Conservation (phyloP, 129 eudicot genomes). For the Flaveria sonorensis region DNA sequence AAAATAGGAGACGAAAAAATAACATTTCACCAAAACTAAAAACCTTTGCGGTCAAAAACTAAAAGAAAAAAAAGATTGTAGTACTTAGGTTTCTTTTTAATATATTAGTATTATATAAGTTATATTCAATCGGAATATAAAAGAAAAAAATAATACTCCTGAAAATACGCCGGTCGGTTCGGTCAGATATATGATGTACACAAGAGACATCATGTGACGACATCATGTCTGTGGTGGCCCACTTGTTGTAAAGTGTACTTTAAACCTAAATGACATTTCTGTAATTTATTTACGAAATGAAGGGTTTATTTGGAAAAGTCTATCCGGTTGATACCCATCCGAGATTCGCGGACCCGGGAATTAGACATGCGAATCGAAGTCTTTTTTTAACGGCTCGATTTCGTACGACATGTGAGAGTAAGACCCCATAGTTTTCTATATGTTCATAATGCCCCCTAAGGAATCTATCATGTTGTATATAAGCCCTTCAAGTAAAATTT, state of each 20-base stretch:
- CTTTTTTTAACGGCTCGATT: neutral
- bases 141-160: neutral
- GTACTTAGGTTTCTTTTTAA: too few species aligned
- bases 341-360: conserved; percentile 13
- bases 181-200: neutral
- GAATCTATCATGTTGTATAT: neutral
- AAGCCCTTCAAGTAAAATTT: too few species aligned
- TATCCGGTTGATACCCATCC: neutral
- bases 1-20: too few species aligned
- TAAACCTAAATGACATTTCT: neutral
- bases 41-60: too few species aligned
- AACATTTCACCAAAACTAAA: too few species aligned
- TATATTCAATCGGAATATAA: neutral
- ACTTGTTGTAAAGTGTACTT: neutral
- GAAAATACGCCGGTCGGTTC: neutral
- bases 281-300: neutral
- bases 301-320: neutral
- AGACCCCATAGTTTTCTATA: neutral
- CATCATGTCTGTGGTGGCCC: neutral
- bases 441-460: neutral
- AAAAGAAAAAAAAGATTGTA: too few species aligned
- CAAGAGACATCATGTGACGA: too few species aligned
- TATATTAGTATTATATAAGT: too few species aligned
- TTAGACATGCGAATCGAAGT: conserved; percentile 1
- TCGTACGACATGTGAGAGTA: neutral